Base-by-base conservation (phyloP, 176 grass and related monocot species). In the Cenchrus americanus region DNA sequence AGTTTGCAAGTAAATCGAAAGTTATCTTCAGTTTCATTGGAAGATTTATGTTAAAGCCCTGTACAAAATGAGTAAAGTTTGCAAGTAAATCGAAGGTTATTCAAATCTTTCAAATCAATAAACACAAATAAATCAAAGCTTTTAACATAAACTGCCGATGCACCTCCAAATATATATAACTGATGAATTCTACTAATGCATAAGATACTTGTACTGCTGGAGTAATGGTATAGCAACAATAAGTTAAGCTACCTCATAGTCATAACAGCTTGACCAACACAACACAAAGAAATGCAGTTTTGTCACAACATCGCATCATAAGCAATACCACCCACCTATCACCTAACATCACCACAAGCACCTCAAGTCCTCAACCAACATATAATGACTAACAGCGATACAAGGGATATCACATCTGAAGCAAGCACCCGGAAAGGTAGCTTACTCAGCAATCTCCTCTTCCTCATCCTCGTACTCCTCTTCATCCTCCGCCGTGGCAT, bases 381-480 rank as follows among this genome's bases (percentile, higher is more conserved):
- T 52, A 22, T 52, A 22, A 27, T 42, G 13, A 42, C 82, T 58
- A 78, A 18, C 10, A 85, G 41, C 17, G 77, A 79, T 50, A 79
- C 74, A 78, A 80, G 64, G 68, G 50, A 79, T 69, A 82, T 82
- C 66, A 71, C 49, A 74, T 82, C 59, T 6, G 57, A 15, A 22
- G 6, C 59, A 41, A 89, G 77, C 22, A 59, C 55, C 1, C 2
- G 6, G 6, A 0, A 14, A 27, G 59, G n/a, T 8, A 4, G 43
- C 63, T 78, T 60, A 94, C 41, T 13, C 79, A 15, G 42, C 88
- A 40, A 30, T 18, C 12, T 89, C 87, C 2, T 94, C 93, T 10
- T 90, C 87, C 15, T 92, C 87, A 52, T 90, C 93, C 5, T 96
- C 86, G 5, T 92, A 87, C 1, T 87, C 88, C 10, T 92, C 92